These are phyloP conservation scores for Nemania sp. DNA, from an alignment of 2,329 filamentous ascomycete species.

Conservation along the genomic window DNA sequence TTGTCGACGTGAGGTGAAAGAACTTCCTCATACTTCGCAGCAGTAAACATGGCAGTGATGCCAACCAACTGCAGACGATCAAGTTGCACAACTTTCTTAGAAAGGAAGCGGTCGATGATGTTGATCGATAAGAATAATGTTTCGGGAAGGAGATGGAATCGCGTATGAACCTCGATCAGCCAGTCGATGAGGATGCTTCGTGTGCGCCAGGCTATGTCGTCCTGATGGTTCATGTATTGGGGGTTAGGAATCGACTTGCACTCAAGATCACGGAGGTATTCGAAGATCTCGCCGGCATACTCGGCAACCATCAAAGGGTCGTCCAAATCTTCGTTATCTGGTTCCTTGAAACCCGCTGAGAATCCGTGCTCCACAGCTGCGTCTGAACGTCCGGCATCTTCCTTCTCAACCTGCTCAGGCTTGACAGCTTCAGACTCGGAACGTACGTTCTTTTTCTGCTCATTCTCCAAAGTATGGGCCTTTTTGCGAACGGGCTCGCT, in stretches of 20 bases:
- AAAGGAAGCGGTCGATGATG: slow-evolving; percentile 97
- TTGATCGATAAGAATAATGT: slow-evolving; percentile 97
- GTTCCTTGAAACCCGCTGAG: slow-evolving; percentile 57
- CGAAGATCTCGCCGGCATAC: slow-evolving; percentile 96
- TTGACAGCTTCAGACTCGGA: slow-evolving; percentile 37
- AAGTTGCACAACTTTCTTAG: slow-evolving; percentile 90
- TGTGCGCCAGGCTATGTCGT: slow-evolving; percentile 97
- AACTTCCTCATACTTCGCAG: slow-evolving; percentile 98
- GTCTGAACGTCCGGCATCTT: slow-evolving; percentile 28
- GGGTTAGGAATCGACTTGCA: slow-evolving; percentile 79
- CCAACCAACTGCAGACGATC: slow-evolving; percentile 95
- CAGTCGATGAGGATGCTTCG: slow-evolving; percentile 96
- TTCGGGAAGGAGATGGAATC: slow-evolving; percentile 93
- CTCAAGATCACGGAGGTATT: slow-evolving; percentile 90
- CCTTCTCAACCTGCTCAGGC: slow-evolving; percentile 38
- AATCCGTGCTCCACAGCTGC: slow-evolving; percentile 36
- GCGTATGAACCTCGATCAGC: slow-evolving; percentile 97
- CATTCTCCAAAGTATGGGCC: slow-evolving; percentile 55
- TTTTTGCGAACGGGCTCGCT: slow-evolving; percentile 72
- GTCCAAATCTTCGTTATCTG: slow-evolving; percentile 85
- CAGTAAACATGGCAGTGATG: slow-evolving; percentile 99
- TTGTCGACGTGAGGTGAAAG: slow-evolving; percentile 95
- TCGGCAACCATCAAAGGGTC: slow-evolving; percentile 98
- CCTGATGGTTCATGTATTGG: slow-evolving; percentile 92
- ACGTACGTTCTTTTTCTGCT: slow-evolving; percentile 50